A percentile compares a stretch with the other conserved stretches of the same genome.
These are phyloP conservation scores for Entrophospora sp. DNA, from an alignment of 192 early-diverging fungal species.

Conservation along the genomic window DNA sequence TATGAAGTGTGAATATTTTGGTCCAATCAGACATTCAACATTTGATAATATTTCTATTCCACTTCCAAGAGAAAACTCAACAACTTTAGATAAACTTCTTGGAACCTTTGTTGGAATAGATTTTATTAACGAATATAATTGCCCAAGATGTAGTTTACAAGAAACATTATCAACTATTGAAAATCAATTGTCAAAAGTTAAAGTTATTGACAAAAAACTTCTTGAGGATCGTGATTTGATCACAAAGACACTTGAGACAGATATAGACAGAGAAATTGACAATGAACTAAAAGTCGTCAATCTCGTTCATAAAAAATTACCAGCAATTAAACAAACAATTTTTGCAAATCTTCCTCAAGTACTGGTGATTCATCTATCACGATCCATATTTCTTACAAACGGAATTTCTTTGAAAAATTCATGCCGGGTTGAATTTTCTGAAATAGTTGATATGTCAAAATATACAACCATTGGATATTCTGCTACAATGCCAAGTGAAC, in stretches of 20 bases:
- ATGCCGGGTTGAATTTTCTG: constrained; percentile 57
- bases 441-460: constrained; percentile 64
- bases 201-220: not conserved
- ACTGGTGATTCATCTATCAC: constrained; percentile 79
- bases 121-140: constrained; percentile 20
- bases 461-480: constrained; percentile 65
- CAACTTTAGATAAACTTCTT: constrained; percentile 11
- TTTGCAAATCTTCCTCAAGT: constrained; percentile 76
- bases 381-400: constrained; percentile 68
- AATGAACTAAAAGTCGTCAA: not conserved
- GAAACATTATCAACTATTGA: constrained; percentile 13
- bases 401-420: constrained; percentile 64
- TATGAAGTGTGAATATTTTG: constrained; percentile 57
- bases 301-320: not conserved
- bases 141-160: constrained; percentile 2
- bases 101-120: constrained; percentile 8
- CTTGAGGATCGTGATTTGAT: not conserved
- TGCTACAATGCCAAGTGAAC: constrained; percentile 43
- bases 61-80: not conserved
- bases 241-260: not conserved
- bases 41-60: constrained; percentile 21
- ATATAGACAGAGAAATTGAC: not conserved
- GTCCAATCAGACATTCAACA: constrained; percentile 16
- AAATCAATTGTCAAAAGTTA: not conserved
- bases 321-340: constrained; percentile 56